Conservation (phyloP, 805 yeast species). For the Hanseniaspora singularis region DNA sequence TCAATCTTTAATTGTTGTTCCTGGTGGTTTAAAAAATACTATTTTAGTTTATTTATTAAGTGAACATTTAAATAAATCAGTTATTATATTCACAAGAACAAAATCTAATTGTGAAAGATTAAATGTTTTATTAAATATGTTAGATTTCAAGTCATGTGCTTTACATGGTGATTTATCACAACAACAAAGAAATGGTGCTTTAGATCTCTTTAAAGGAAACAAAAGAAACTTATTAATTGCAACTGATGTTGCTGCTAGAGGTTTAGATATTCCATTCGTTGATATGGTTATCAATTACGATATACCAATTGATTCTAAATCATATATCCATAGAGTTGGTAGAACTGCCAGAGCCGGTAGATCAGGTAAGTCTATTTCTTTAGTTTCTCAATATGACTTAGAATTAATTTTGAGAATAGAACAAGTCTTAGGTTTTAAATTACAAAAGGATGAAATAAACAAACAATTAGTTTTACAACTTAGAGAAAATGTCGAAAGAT, state of each 20-base stretch:
- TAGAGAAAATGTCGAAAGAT: constrained; percentile 81
- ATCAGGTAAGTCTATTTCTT: constrained; percentile 73
- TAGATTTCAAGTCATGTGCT: constrained; percentile 85
- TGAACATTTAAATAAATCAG: constrained; percentile 73
- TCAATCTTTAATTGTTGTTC: constrained; percentile 79
- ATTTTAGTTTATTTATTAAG: constrained; percentile 69
- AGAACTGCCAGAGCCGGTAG: constrained; percentile 93
- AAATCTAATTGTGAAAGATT: constrained; percentile 91
- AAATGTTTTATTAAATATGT: constrained; percentile 61
- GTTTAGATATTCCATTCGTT: constrained; percentile 71
- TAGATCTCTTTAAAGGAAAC: constrained; percentile 68
- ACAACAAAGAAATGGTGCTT: constrained; percentile 69
- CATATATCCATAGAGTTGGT: constrained; percentile 80
- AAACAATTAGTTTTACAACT: constrained; percentile 64
- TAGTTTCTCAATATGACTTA: constrained; percentile 89
- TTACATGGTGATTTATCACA: constrained; percentile 86
- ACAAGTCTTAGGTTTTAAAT: constrained; percentile 66
- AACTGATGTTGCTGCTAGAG: constrained; percentile 84
- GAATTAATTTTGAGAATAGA: constrained; percentile 83
- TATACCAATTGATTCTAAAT: constrained; percentile 73
- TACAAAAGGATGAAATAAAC: constrained; percentile 73
- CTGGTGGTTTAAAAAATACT: constrained; percentile 87
- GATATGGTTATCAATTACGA: constrained; percentile 69
- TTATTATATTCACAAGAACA: constrained; percentile 83
- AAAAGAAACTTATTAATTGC: constrained; percentile 59